These are phyloP conservation scores for Phytophthora boehmeriae DNA, from an alignment of 352 stramenopile species.

Conservation along the genomic window DNA sequence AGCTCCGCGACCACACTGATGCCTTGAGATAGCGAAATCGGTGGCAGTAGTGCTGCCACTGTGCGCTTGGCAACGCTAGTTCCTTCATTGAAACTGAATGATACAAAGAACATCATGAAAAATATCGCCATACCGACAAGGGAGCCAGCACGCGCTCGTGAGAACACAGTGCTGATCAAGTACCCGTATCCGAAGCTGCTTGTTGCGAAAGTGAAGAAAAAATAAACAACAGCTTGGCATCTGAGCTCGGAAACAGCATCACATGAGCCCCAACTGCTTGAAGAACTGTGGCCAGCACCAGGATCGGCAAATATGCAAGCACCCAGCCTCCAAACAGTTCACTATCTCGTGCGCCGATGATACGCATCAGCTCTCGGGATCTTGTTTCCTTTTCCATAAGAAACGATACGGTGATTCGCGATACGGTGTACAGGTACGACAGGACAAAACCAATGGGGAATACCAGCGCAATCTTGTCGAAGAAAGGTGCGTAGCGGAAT, in stretches of 20 bases:
- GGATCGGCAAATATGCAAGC: slow-evolving; percentile 77
- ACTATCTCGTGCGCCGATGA: slow-evolving; percentile 87
- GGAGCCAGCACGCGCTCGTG: slow-evolving; percentile 53
- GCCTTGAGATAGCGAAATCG: slow-evolving; percentile 76
- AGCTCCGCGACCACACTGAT: slow-evolving; percentile 65
- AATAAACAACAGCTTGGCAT: slow-evolving; percentile 50
- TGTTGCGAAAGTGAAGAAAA: slow-evolving; percentile 83
- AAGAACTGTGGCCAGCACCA: slow-evolving; percentile 52
- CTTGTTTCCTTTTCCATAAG: slow-evolving; percentile 93
- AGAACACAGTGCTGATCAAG: slow-evolving; percentile 75
- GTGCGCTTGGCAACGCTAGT: slow-evolving; percentile 37
- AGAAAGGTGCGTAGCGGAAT: slow-evolving; percentile 78
- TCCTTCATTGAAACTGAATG: slow-evolving; percentile 71
- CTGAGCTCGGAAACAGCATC: slow-evolving; percentile 59
- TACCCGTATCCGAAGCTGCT: slow-evolving; percentile 80
- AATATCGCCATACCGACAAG: slow-evolving; percentile 80
- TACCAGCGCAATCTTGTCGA: slow-evolving; percentile 71
- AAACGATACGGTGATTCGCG: slow-evolving; percentile 88
- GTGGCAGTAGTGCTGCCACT: slow-evolving; percentile 58
- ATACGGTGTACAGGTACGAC: slow-evolving; percentile 93
- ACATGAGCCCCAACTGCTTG: slow-evolving; percentile 41
- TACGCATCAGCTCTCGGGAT: slow-evolving; percentile 91
- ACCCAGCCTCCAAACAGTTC: slow-evolving; percentile 67
- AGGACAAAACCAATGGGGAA: slow-evolving; percentile 92
- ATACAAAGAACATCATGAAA: slow-evolving; percentile 84